A percentile compares a stretch with the other conserved stretches of the same genome.
Conservation (phyloP, 1,139 yeast genomes). For the Suhomyces anneliseae region DNA sequence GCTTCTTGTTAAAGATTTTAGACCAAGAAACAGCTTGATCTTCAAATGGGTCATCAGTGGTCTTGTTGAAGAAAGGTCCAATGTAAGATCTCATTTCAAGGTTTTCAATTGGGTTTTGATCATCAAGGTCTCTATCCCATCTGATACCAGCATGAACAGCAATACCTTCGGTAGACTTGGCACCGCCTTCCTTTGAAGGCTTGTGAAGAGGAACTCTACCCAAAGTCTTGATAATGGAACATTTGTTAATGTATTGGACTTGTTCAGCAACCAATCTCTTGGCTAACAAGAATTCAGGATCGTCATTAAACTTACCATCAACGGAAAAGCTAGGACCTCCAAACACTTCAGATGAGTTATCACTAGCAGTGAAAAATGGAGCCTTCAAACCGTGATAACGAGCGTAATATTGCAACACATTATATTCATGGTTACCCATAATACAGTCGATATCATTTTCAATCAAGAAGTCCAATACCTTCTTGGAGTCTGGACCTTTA, state of each 20-base stretch:
- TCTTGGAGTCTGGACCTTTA: conserved; percentile 77
- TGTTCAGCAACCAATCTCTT: conserved; percentile 60
- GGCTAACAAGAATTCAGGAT: conserved; percentile 63
- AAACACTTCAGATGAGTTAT: conserved; percentile 2
- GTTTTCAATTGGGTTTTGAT: conserved; percentile 63
- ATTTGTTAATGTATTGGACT: conserved; percentile 53
- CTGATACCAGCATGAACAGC: conserved; percentile 81
- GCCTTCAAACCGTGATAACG: conserved; percentile 50
- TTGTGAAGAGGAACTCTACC: conserved; percentile 58
- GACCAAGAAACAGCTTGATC: conserved; percentile 64
- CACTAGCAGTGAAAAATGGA: conserved; percentile 23
- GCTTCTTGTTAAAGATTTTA: conserved; percentile 56
- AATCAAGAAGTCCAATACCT: conserved; percentile 66
- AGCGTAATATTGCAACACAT: conserved; percentile 60
- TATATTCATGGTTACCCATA: conserved; percentile 86
- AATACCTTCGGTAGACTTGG: conserved; percentile 46
- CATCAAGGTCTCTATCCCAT: conserved; percentile 56
- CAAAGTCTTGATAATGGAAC: conserved; percentile 62
- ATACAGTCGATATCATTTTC: conserved; percentile 67
- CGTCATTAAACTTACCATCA: conserved; percentile 39
- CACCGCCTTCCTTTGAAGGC: conserved; percentile 18
- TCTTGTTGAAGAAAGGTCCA: conserved; percentile 55
- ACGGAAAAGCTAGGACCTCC: not conserved
- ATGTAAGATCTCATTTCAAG: conserved; percentile 61
- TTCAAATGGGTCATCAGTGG: conserved; percentile 51